Conservation (phyloP, 345 rosid species). For the Gossypium mustelinum region DNA sequence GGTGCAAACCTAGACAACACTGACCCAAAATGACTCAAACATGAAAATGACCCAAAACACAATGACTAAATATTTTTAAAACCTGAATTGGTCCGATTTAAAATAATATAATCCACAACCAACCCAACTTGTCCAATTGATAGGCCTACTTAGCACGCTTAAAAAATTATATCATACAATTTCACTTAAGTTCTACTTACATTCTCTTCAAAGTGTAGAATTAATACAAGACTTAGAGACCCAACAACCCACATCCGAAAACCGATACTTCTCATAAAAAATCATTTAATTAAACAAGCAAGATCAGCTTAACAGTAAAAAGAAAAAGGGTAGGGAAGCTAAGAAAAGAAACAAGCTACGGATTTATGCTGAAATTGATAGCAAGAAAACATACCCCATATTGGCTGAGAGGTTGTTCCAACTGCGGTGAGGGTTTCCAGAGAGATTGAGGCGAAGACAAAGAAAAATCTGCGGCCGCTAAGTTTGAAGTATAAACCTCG, state of each 20-base stretch:
- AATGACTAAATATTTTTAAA: too few species aligned
- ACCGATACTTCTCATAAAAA: neutral
- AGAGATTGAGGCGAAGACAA: neutral
- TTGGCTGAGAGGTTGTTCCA: slow-evolving; percentile 15
- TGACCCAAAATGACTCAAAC: too few species aligned
- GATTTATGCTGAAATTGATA: neutral
- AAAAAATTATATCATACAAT: neutral
- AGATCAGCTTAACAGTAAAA: neutral
- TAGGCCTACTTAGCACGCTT: neutral
- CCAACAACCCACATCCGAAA: neutral
- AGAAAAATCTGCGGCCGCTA: slow-evolving; percentile 9
- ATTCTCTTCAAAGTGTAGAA: slow-evolving; percentile 30
- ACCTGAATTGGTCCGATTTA: too few species aligned
- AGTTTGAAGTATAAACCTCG: neutral
- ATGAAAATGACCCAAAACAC: too few species aligned
- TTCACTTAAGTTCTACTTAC: slow-evolving; percentile 22
- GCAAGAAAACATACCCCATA: slow-evolving; percentile 18
- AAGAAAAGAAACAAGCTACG: neutral
- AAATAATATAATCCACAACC: too few species aligned
- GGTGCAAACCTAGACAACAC: too few species aligned
- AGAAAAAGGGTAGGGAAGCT: too few species aligned
- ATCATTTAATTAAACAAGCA: neutral
- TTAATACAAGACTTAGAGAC: neutral
- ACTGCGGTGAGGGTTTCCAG: neutral
- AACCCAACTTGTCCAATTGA: too few species aligned